phyloP scores from a whole-genome alignment of 352 stramenopile genomes.

The Globisporangium cederbergense region DNA sequence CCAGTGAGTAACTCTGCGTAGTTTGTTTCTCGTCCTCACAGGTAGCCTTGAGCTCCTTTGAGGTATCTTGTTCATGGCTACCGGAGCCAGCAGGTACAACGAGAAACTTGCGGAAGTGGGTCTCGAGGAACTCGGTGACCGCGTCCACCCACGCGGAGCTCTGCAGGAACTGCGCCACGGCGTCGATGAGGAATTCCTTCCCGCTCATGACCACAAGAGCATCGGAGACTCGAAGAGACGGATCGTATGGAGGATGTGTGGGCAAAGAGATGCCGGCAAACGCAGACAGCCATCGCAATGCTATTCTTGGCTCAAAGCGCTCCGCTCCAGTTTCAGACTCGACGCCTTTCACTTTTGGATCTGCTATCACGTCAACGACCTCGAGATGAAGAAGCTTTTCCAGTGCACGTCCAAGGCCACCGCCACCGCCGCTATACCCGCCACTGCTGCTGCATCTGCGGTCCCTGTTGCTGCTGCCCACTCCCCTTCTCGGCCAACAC shows the following conservation, averaged over 20 bases:
- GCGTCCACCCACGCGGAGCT: slow-evolving; percentile 44
- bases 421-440: neutral
- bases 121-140: slow-evolving; percentile 50
- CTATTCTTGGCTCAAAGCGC: too few species aligned
- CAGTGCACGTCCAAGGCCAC: neutral
- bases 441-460: neutral
- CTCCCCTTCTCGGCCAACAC: slow-evolving; percentile 1
- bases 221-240: neutral
- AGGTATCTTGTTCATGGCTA: too few species aligned
- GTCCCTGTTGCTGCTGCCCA: neutral
- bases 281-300: too few species aligned
- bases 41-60: neutral
- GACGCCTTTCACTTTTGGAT: too few species aligned
- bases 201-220: slow-evolving; percentile 23
- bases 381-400: slow-evolving; percentile 33
- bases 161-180: slow-evolving; percentile 69
- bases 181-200: slow-evolving; percentile 76
- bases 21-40: slow-evolving; percentile 16
- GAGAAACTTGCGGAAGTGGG: slow-evolving; percentile 54
- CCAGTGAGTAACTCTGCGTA: slow-evolving; percentile 36
- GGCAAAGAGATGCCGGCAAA: neutral
- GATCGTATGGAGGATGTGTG: too few species aligned
- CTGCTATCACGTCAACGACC: too few species aligned
- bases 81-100: neutral
- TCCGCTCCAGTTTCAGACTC: too few species aligned